phyloP scores from a whole-genome alignment of 1,284 basidiomycete species.

The Earliella scabrosa region DNA sequence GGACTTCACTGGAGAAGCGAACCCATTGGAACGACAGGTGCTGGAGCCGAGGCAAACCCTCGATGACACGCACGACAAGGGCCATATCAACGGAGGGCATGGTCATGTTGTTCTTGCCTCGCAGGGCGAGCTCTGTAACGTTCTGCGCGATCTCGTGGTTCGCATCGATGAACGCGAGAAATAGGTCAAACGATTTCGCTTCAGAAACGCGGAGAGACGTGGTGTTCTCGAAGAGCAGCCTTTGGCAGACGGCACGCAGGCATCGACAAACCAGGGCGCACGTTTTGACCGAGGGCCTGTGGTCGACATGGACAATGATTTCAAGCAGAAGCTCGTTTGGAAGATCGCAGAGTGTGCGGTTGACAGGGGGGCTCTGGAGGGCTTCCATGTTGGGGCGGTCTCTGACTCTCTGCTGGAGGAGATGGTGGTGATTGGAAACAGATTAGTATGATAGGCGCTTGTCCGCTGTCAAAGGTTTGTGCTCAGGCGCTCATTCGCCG shows the following conservation, averaged over 20 bases:
- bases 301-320: neutral
- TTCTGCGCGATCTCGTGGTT: neutral
- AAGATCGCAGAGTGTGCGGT: neutral
- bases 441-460: too few relatives aligned
- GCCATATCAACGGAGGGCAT: neutral
- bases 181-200: neutral
- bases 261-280: neutral
- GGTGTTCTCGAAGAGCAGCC: neutral
- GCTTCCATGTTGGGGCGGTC: too few relatives aligned
- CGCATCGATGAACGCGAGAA: neutral
- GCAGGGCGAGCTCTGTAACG: neutral
- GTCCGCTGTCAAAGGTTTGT: too few relatives aligned
- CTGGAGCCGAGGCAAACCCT: neutral
- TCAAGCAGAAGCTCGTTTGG: neutral
- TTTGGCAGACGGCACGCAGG: neutral
- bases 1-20: neutral
- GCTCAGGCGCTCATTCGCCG: too few relatives aligned
- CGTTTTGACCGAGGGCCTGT: neutral
- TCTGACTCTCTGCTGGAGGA: too few relatives aligned
- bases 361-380: too few relatives aligned
- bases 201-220: neutral
- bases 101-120: neutral
- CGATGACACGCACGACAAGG: neutral
- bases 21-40: neutral
- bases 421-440: too few relatives aligned